Conservation (phyloP, 2,329 filamentous ascomycete genomes). For the Ilyonectria robusta region DNA sequence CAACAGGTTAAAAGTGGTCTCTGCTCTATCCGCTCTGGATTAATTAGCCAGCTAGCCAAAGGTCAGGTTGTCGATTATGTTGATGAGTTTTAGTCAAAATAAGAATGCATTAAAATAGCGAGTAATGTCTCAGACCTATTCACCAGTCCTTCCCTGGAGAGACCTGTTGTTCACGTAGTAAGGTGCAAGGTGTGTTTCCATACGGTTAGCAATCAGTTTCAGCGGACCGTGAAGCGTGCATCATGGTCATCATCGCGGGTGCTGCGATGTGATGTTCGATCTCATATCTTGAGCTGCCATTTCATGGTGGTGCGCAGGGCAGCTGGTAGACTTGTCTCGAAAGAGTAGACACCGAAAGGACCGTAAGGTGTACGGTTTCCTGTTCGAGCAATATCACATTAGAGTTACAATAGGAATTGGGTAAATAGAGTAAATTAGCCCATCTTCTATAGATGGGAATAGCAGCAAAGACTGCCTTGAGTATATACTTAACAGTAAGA, state of each 20-base stretch:
- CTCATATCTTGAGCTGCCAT: slow-evolving; percentile 19
- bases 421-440: too few species aligned
- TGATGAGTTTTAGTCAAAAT: neutral
- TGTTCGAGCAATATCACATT: too few species aligned
- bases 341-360: too few species aligned
- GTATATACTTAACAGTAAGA: too few species aligned
- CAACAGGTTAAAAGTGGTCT: slow-evolving; percentile 28
- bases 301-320: neutral
- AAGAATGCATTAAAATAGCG: neutral
- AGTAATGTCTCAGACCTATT: too few species aligned
- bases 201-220: slow-evolving; percentile 24
- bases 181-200: too few species aligned
- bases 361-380: too few species aligned
- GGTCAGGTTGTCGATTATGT: neutral
- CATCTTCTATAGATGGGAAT: too few species aligned
- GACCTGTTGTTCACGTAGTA: too few species aligned
- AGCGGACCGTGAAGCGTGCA: slow-evolving; percentile 32
- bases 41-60: slow-evolving; percentile 12
- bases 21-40: neutral
- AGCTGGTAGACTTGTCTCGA: neutral
- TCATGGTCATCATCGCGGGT: slow-evolving; percentile 11
- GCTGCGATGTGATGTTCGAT: slow-evolving; percentile 15
- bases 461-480: too few species aligned
- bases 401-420: too few species aligned
- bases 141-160: too few species aligned